Conservation (phyloP, 495 filamentous ascomycete species). For the Annulohypoxylon bovei region DNA sequence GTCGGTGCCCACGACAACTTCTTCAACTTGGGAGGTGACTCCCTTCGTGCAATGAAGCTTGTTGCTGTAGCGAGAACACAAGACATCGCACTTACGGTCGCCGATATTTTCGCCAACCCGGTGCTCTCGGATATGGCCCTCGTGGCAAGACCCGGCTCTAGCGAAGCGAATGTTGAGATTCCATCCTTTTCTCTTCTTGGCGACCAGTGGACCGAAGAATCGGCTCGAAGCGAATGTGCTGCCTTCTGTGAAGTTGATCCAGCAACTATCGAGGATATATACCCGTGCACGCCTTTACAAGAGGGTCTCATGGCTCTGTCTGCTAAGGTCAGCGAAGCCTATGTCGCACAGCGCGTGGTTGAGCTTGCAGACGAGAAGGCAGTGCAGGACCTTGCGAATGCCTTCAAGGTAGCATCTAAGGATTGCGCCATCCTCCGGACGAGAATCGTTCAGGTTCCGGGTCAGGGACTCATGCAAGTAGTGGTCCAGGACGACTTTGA, state of each 20-base stretch:
- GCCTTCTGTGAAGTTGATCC: constrained; percentile 43
- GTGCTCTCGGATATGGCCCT: constrained; percentile 53
- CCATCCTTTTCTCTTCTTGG: constrained; percentile 48
- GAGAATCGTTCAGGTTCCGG: constrained; percentile 64
- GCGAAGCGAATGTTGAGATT: constrained; percentile 21
- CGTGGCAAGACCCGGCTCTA: constrained; percentile 28
- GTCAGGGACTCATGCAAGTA: constrained; percentile 67
- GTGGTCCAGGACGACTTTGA: constrained; percentile 59
- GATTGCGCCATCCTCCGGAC: constrained; percentile 67
- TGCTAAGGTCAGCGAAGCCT: constrained; percentile 63
- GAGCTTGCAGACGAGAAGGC: constrained; percentile 45
- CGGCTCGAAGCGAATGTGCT: constrained; percentile 42
- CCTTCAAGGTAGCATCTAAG: constrained; percentile 59
- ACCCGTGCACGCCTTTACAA: constrained; percentile 77
- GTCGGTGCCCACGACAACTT: constrained; percentile 58
- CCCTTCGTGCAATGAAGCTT: constrained; percentile 63
- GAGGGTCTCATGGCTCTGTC: constrained; percentile 74
- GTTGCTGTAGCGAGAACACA: constrained; percentile 54
- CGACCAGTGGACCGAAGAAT: constrained; percentile 39
- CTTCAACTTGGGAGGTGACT: constrained; percentile 65
- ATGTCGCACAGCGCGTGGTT: constrained; percentile 63
- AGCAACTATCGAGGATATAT: constrained; percentile 65
- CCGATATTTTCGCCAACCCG: constrained; percentile 56
- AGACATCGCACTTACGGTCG: constrained; percentile 54
- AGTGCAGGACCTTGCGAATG: constrained; percentile 55